Evolutionary conservation across 208 protist species (phyloP), one percentile per base, ranked within the genome.

Genomic region (Trypanosoma melophagium): DNA sequence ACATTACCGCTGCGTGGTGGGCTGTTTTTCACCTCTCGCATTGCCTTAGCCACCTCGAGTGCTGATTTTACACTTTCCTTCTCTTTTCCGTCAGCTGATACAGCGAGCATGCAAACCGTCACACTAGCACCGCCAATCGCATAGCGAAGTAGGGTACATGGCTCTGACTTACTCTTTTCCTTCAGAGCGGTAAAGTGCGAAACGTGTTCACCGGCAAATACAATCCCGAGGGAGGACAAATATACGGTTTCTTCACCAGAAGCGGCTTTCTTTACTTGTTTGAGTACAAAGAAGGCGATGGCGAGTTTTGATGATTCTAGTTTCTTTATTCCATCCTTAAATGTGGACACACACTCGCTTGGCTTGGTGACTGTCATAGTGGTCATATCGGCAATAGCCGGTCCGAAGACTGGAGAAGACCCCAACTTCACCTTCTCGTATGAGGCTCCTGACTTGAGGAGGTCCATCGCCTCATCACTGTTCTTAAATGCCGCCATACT

Each of bases 1-100:
- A 93, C 77, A 62, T 93, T 93, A 63, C 87, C 87, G 65, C 87
- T 93, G 58, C 87, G 87, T 5, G 87, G 87, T 38, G 73, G 63
- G 22, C 69, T 73, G 75, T 93, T 93, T 63, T 77, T 72, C 7
- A 90, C 76, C 44, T 60, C 42, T 21, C 80, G 73, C 59, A 90
- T 75, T 45, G 73, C 58, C 42, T 74, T 71, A 12, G 79, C 60
- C 13, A 42, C 50, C 7, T 76, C 69, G 8, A 93, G 50, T 21
- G 76, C 74, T 24, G 60, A 72, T 21, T 52, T 52, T 4, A 41
- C 64, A 40, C n/a, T 38, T 8, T 13, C 51, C 4, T 77, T 73
- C 0, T 76, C 64, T 12, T 61, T 67, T 41, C 81, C 79, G 24
- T 79, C 74, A 40, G 69, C 72, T 58, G 54, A 49, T 42, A 90